Base-by-base conservation (phyloP, 345 rosid genomes). In the Gossypium herbaceum region DNA sequence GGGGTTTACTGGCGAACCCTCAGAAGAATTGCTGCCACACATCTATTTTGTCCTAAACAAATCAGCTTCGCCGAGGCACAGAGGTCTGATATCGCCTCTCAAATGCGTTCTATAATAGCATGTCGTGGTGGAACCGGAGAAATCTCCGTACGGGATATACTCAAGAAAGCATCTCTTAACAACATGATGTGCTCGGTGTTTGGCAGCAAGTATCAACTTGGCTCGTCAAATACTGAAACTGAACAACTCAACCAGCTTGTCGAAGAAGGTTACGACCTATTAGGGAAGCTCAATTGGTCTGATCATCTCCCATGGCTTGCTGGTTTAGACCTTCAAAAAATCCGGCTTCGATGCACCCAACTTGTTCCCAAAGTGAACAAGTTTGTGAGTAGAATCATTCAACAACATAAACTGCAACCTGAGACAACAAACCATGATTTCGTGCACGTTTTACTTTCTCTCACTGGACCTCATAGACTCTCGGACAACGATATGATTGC, bases 111-210 rank as follows among this genome's bases (percentile, higher is more conserved):
- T 10, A n/a, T 77, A 22, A 56, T 86, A 16, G 81, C 70, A 27
- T 41, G 34, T 41, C 60, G 58, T 4, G 57, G 41, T 3, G 69
- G 41, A 34, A 34, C 7, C 41, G 7, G 75, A 44, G 77, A 79
- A 44, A 81, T 74, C 61, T 73, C 63, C 9, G 85, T 91, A 17
- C 88, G 91, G 1, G 86, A 88, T 62, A 12, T 87, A 76, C 78
- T 91, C 2, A 89, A 89, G 83, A 77, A 82, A 71, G 90, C 92
- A 48, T 89, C 96, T 19, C 85, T 91, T 20, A 85, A 80, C 77
- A 86, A 85, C 85, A 91, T 91, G 93, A 88, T 91, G 96, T 77
- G 87, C 45, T 87, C 93, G 7, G 86, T 91, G 66, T 91, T 91
- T 56, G 96, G 96, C 73, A 72, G 76, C 25, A 75, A 85, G 71